Percentiles rank a stretch among this genome's conserved stretches.
phyloP scores from a whole-genome alignment of 2,329 filamentous ascomycete genomes.

The Xylariaceae sp. region DNA sequence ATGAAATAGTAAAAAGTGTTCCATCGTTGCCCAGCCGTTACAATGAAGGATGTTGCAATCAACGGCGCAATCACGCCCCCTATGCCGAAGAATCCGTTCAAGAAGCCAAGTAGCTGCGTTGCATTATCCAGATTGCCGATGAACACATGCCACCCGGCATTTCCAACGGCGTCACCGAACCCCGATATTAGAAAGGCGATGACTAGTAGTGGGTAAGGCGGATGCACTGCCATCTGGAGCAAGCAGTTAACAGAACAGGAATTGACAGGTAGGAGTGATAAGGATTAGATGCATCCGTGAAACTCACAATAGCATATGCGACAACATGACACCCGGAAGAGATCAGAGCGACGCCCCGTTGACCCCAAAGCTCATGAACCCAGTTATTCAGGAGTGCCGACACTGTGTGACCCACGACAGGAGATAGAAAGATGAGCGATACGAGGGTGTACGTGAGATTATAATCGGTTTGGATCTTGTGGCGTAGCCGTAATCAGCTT shows the following conservation, averaged over 20 bases:
- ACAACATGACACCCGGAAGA: slow-evolving; percentile 59
- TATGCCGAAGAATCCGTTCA: slow-evolving; percentile 70
- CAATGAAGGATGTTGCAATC: slow-evolving; percentile 71
- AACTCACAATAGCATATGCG: slow-evolving; percentile 62
- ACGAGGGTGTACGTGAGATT: slow-evolving; percentile 59
- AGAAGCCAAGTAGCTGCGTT: slow-evolving; percentile 70
- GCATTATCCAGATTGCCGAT: slow-evolving; percentile 68
- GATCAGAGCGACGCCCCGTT: slow-evolving; percentile 67
- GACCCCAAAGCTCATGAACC: slow-evolving; percentile 64
- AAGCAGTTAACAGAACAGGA: slow-evolving; percentile 11
- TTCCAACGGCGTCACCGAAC: no score
- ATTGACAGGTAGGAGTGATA: slow-evolving; percentile 60
- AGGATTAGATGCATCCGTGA: no score
- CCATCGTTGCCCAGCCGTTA: slow-evolving; percentile 61
- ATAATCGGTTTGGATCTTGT: slow-evolving; percentile 48
- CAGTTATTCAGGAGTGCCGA: slow-evolving; percentile 64
- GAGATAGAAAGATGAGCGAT: slow-evolving; percentile 65
- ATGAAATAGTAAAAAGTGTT: slow-evolving; percentile 76
- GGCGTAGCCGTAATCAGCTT: no score
- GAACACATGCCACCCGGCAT: slow-evolving; percentile 57
- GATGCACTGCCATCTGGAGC: slow-evolving; percentile 31
- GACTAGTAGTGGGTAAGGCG: no score
- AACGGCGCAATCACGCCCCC: slow-evolving; percentile 69
- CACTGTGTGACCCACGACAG: slow-evolving; percentile 62
- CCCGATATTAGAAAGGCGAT: no score